Evolutionary conservation across 257 asterid species (phyloP).

Genomic region (Scutellaria baicalensis): DNA sequence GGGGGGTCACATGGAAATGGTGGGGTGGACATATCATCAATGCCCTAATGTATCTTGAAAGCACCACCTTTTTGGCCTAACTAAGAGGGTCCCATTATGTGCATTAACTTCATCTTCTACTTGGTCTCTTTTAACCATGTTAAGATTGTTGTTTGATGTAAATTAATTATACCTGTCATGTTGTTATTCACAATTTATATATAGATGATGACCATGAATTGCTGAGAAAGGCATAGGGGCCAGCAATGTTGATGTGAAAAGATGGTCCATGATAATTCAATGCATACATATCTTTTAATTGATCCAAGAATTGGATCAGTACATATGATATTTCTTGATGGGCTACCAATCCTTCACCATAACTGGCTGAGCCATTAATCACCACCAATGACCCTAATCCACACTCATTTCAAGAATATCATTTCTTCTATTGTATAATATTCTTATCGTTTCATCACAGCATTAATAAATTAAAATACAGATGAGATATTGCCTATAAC

Average conservation of each 20-base stretch:
- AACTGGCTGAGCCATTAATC: not conserved
- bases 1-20: not conserved
- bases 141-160: no score
- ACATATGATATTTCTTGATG: not conserved
- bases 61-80: not conserved
- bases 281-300: constrained; percentile 10
- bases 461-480: no score
- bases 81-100: not conserved
- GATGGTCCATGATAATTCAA: constrained; percentile 15
- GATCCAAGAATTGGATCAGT: constrained; percentile 25
- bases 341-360: not conserved
- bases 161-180: no score
- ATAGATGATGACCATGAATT: no score
- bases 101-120: no score
- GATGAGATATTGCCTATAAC: no score
- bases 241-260: constrained; percentile 7
- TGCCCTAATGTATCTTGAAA: not conserved
- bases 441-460: no score
- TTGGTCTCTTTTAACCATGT: no score
- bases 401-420: not conserved
- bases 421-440: no score
- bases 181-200: no score
- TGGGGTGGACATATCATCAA: not conserved
- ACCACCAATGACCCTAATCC: not conserved
- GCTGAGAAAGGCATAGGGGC: constrained; percentile 5